Percentiles rank a stretch among this genome's conserved stretches.
phyloP scores from a whole-genome alignment of 495 filamentous ascomycete species.

The Talaromyces borbonicus region DNA sequence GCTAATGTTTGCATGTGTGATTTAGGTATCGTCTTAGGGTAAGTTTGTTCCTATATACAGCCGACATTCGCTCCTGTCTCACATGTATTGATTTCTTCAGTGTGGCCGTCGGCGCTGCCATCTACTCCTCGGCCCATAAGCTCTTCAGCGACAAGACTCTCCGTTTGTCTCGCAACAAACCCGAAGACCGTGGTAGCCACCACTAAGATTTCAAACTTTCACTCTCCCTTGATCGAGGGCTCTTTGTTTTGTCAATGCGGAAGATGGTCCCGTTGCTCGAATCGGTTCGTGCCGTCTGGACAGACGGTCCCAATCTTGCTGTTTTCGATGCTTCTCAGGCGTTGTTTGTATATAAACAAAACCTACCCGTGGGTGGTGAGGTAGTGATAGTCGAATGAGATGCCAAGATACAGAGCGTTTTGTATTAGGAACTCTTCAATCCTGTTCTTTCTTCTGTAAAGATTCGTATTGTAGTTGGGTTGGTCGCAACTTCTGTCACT shows the following conservation, averaged over 20 bases:
- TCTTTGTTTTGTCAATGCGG: no score
- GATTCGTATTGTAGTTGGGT: not conserved
- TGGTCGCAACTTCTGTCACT: conserved; percentile 33
- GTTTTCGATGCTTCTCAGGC: conserved; percentile 6
- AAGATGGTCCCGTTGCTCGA: no score
- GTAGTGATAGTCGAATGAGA: no score
- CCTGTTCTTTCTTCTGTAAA: not conserved
- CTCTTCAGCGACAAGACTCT: conserved; percentile 84
- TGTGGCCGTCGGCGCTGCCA: conserved; percentile 58
- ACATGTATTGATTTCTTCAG: conserved; percentile 32
- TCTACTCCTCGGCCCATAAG: conserved; percentile 73
- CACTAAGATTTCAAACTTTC: conserved; percentile 2
- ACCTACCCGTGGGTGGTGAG: not conserved
- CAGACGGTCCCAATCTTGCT: conserved; percentile 4
- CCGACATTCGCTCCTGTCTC: not conserved
- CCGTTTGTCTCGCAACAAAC: conserved; percentile 53
- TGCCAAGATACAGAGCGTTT: no score
- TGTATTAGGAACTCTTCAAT: conserved; percentile 5
- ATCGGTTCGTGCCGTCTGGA: not conserved
- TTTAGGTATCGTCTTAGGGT: conserved; percentile 75
- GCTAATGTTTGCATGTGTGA: conserved; percentile 16
- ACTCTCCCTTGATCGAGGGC: no score
- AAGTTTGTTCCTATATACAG: conserved; percentile 19
- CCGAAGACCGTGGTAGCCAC: conserved; percentile 31
- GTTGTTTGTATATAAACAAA: conserved; percentile 9